These are phyloP conservation scores for Citrus cavaleriei DNA, from an alignment of 345 rosid species.

Conservation along the genomic window DNA sequence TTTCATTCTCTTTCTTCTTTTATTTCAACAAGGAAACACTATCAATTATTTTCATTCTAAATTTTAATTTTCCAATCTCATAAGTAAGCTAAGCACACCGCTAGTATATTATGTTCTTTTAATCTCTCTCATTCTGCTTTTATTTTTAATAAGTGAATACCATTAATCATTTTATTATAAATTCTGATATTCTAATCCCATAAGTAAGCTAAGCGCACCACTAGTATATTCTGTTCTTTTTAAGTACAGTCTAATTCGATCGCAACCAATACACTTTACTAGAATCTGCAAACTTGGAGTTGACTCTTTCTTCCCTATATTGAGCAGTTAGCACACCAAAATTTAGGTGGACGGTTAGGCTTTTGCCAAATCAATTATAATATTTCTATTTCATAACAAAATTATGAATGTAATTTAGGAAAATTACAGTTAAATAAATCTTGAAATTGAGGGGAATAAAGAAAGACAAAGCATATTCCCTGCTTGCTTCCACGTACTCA, in stretches of 20 bases:
- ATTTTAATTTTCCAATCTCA: no score
- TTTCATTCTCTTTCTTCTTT: no score
- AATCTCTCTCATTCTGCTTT: no score
- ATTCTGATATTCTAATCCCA: no score
- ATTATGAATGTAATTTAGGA: not conserved
- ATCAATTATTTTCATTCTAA: no score
- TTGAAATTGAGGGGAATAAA: not conserved
- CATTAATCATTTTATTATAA: no score
- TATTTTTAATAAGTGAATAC: no score
- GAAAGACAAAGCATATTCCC: not conserved
- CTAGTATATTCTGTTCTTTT: not conserved
- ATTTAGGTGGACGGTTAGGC: not conserved
- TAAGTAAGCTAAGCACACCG: not conserved
- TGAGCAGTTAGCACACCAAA: not conserved
- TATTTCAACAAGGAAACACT: no score
- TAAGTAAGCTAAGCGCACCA: not conserved
- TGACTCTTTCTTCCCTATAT: not conserved
- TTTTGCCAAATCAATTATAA: not conserved
- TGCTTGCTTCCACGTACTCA: not conserved
- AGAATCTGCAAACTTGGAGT: not conserved
- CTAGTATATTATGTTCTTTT: not conserved
- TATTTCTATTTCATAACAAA: not conserved
- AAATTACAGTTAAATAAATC: not conserved
- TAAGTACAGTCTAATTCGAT: not conserved
- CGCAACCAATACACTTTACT: not conserved